Base-by-base conservation (phyloP, 495 filamentous ascomycete genomes). In the Penicillium manginii region DNA sequence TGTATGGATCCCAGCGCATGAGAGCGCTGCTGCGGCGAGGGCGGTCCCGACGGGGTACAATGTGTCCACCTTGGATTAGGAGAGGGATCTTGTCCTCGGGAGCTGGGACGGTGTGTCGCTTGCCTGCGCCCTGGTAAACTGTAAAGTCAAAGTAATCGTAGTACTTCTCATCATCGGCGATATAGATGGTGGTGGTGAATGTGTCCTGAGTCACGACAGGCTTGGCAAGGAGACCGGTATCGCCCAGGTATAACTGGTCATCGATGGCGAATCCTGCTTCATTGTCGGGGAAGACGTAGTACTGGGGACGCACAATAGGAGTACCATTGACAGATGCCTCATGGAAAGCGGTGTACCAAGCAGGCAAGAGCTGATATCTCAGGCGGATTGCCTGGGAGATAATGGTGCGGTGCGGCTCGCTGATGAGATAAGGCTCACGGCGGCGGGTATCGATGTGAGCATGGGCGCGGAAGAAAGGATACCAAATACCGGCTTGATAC, bases 381-480 rank as follows among this genome's bases (percentile, higher is more conserved):
- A 98, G 80, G 14, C 93, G 87, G 37, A 98, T 82, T 1, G 96
- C 91, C 55, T 92, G 86, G 0, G 90, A 87, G 63, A 97, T 93
- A 67, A 96, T 96, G 33, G 83, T 81, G 22, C 84, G 88, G 73
- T 96, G 91, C 0, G 93, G 93, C 60, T 93, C 88, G 40, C 89
- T 89, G 18, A 85, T 82, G 32, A 98, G 79, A 70, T 97, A 98
- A 4, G 96, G 94, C 79, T 98, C 94, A 37, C 94, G 87, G 12
- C 94, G 88, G 22, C 94, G 90, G 48, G 93, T 88, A 66, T 98
- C 94, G 60, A 97, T 97, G 70, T 98, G 94, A 17, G 94, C 94
- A 66, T 98, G 94, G n/a, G 84, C 94, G 40, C 94, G 89, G 88
- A 97, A 96, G 82, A 98, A 98, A 19, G 94, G 94, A 71, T 98